Evolutionary conservation across 1,139 yeast species (phyloP), one percentile per base, ranked within the genome.

Genomic region (Maudiozyma humilis): DNA sequence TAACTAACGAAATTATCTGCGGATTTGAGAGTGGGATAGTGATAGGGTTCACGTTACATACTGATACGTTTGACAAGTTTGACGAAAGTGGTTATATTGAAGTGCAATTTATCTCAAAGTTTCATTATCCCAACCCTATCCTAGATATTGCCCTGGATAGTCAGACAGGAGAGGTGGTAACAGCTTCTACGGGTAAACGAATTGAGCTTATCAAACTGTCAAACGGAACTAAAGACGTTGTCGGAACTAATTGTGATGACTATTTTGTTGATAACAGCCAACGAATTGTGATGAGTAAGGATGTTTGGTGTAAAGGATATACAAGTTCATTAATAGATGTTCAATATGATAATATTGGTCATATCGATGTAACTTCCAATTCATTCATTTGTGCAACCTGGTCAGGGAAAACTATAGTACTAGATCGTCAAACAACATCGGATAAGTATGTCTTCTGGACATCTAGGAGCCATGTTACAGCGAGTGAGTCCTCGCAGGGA

Each of bases 1-100:
- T 34, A 13, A 37, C 48, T 5, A 51, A 46, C 6, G 36, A 47
- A 8, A 42, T 55, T 2, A 55, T 47, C 40, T 44, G 54, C 36
- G 65, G 63, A 1, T 52, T 49, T 42, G 65, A 62, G 44, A 51
- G 59, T 46, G 65, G 65, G 4, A 46, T 51, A 32, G 46, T 57
- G 2, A 46, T 59, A 18, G 63, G 62, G 2, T 47, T 59, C 20
- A 43, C 41, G 39, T 12, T 50, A 6, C 33, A 17, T n/a, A 33
- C 41, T 4, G 14, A 17, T 3, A 20, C 14, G 7, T 25, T 15
- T 8, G 15, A 14, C 5, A 17, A 6, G 19, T 16, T 25, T 19
- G 35, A 38, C 10, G 29, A 32, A 25, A 15, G 42, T n/a, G 32
- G 17, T 16, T 40, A 3, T 6, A 37, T 52, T 8, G 52, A 57